Conservation (phyloP, 2,329 filamentous ascomycete genomes). For the Phialophora chinensis region DNA sequence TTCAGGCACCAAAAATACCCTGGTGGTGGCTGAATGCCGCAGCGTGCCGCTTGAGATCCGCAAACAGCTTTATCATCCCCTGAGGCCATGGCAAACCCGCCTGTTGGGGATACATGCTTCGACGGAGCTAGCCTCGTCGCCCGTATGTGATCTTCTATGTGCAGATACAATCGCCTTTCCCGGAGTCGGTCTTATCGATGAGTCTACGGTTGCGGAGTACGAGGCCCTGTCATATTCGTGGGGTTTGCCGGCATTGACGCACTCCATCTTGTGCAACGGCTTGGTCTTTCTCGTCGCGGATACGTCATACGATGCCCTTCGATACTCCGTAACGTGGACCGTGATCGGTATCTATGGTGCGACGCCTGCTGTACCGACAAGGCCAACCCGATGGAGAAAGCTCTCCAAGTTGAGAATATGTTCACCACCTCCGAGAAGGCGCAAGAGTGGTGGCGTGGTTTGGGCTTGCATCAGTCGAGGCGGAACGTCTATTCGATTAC, state of each 20-base stretch:
- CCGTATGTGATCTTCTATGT: neutral
- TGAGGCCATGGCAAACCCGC: neutral
- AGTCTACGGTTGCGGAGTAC: neutral
- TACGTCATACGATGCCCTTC: slow-evolving; percentile 4
- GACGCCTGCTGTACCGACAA: no score
- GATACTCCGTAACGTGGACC: neutral
- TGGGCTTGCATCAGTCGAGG: no score
- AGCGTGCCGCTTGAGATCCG: neutral
- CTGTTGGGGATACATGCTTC: neutral
- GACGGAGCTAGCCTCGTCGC: neutral
- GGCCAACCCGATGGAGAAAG: no score
- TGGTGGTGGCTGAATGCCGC: neutral
- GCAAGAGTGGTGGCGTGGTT: no score
- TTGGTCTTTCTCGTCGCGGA: neutral
- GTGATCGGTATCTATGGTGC: no score
- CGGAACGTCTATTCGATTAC: no score
- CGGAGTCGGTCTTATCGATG: neutral
- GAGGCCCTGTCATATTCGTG: slow-evolving; percentile 8
- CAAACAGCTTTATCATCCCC: neutral
- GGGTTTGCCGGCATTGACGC: neutral
- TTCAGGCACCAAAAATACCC: neutral
- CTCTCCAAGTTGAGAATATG: no score
- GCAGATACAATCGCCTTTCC: neutral
- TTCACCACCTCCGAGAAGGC: no score
- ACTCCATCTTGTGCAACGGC: neutral